Conservation (phyloP, 2,329 filamentous ascomycete genomes). For the Pseudogymnoascus pannorum region DNA sequence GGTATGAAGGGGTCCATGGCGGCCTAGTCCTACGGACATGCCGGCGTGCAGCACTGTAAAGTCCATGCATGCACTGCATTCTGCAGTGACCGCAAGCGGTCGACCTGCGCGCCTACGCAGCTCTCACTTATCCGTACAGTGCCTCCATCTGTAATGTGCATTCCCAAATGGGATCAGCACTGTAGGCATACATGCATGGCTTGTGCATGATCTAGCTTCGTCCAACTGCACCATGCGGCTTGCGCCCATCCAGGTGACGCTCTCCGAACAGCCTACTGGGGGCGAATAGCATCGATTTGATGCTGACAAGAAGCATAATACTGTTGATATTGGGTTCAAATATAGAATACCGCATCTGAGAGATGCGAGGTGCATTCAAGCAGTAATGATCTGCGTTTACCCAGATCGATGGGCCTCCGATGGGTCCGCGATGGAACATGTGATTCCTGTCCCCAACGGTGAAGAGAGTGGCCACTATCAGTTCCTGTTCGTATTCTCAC, state of each 20-base stretch:
- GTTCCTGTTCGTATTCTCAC: background rate
- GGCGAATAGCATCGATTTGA: background rate
- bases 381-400: background rate
- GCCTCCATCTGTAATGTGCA: background rate
- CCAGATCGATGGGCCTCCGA: background rate
- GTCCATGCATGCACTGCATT: constrained; percentile 1
- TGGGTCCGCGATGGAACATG: too few relatives aligned
- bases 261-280: background rate
- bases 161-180: background rate
- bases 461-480: background rate
- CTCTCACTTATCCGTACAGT: background rate
- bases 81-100: background rate
- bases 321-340: background rate
- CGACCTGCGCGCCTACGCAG: background rate
- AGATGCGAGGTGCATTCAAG: background rate
- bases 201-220: background rate
- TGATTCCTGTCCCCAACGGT: background rate
- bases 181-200: background rate
- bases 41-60: background rate
- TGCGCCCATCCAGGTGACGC: background rate
- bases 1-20: background rate
- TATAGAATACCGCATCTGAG: background rate
- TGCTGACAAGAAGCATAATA: background rate
- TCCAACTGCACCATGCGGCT: background rate
- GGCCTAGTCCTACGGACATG: background rate